Evolutionary conservation across 2,329 filamentous ascomycete genomes (phyloP).

Genomic region (Amauroascus niger): DNA sequence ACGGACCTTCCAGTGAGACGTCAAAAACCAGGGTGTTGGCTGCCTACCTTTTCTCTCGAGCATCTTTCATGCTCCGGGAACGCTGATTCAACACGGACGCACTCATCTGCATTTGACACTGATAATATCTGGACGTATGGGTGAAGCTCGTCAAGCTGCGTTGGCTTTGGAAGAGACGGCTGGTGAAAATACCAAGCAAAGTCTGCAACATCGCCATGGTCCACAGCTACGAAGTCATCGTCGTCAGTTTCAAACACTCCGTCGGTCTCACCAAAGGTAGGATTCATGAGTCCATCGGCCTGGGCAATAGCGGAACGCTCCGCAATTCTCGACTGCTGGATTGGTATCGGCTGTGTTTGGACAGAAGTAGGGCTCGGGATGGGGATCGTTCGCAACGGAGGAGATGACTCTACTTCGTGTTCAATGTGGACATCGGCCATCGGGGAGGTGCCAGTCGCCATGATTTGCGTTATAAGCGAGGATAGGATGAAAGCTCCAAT

Average conservation of each 20-base stretch:
- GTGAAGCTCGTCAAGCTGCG: slow-evolving; percentile 50
- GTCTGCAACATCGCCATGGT: slow-evolving; percentile 34
- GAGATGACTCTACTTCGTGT: not conserved
- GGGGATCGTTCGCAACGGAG: not conserved
- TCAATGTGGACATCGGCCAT: slow-evolving; percentile 10
- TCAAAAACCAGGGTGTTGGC: not conserved
- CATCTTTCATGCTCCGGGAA: slow-evolving; percentile 52
- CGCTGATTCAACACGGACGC: slow-evolving; percentile 49
- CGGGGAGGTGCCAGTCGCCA: slow-evolving; percentile 9
- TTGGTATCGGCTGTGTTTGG: slow-evolving; percentile 2
- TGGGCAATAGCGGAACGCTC: slow-evolving; percentile 11
- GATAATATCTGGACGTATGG: slow-evolving; percentile 67
- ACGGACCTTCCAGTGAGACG: not conserved
- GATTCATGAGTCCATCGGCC: slow-evolving; percentile 9
- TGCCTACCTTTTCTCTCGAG: slow-evolving; percentile 49
- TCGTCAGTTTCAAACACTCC: slow-evolving; percentile 28
- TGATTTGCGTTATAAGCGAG: not conserved
- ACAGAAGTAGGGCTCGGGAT: not conserved
- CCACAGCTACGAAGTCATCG: slow-evolving; percentile 36
- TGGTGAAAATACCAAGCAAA: slow-evolving; percentile 36
- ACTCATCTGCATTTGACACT: slow-evolving; percentile 42
- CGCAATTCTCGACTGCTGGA: slow-evolving; percentile 11
- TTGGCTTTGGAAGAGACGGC: slow-evolving; percentile 24
- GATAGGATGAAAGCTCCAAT: not conserved
- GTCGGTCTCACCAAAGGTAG: slow-evolving; percentile 7